Percentiles rank a stretch among this genome's conserved stretches.
phyloP scores from a whole-genome alignment of 352 stramenopile species.

The Aphanomyces cochlioides region DNA sequence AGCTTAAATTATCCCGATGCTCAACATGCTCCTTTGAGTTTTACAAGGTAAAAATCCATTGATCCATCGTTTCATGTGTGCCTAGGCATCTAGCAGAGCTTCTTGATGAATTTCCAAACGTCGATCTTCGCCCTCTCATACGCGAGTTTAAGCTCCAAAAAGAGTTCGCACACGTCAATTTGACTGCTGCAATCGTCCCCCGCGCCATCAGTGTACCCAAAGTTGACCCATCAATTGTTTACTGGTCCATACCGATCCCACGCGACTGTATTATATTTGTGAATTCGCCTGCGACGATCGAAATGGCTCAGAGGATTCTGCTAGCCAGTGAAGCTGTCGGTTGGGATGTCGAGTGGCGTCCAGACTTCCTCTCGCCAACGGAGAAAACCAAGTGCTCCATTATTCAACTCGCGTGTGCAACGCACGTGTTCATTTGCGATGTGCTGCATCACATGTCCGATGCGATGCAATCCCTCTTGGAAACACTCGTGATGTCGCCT shows the following conservation, averaged over 20 bases:
- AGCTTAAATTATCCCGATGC: not conserved
- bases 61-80: not conserved
- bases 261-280: slow-evolving; percentile 50
- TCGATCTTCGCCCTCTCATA: slow-evolving; percentile 30
- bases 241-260: slow-evolving; percentile 50
- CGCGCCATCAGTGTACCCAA: not conserved
- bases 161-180: slow-evolving; percentile 63
- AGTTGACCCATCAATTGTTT: slow-evolving; percentile 32
- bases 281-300: slow-evolving; percentile 51
- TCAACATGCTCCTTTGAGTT: not conserved
- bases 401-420: slow-evolving; percentile 61
- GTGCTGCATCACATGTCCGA: slow-evolving; percentile 46
- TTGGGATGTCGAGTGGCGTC: slow-evolving; percentile 70
- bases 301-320: slow-evolving; percentile 47
- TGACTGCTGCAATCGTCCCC: slow-evolving; percentile 32
- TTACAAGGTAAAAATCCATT: not conserved
- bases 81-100: slow-evolving; percentile 39
- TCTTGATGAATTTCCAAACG: slow-evolving; percentile 31
- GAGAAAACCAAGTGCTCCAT: slow-evolving; percentile 61
- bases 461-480: slow-evolving; percentile 66
- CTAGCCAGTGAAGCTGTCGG: slow-evolving; percentile 47
- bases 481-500: slow-evolving; percentile 51
- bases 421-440: slow-evolving; percentile 68
- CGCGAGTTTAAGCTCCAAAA: slow-evolving; percentile 57
- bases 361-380: slow-evolving; percentile 38